Evolutionary conservation across 192 early-diverging fungal species (phyloP).

Genomic region (Coemansia sp.): DNA sequence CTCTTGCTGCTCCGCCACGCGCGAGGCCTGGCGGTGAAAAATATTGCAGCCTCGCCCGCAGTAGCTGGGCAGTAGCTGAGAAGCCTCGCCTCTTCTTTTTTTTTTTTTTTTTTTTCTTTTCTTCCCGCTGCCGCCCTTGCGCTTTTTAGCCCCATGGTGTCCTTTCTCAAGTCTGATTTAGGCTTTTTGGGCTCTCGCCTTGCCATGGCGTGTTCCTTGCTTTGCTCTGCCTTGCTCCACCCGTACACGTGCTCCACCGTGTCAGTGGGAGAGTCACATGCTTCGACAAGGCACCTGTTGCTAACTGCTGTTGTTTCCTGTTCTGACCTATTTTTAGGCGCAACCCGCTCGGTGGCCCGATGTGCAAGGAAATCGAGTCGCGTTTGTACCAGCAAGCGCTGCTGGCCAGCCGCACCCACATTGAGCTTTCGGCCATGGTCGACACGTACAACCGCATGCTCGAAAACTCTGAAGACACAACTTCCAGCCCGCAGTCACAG

Average conservation of each 20-base stretch:
- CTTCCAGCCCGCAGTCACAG: not conserved
- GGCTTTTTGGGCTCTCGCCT: not conserved
- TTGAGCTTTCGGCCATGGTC: conserved; percentile 28
- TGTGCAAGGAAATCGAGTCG: conserved; percentile 38
- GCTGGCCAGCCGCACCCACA: conserved; percentile 23
- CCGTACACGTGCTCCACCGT: conserved; percentile 3
- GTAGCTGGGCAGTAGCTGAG: conserved; percentile 7
- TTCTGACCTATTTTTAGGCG: conserved; percentile 24
- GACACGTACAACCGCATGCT: conserved; percentile 31
- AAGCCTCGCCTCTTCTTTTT: conserved; percentile 2
- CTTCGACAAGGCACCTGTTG: not conserved
- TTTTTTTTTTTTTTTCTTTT: no score
- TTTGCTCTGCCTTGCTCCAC: not conserved
- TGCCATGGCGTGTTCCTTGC: not conserved
- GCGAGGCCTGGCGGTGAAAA: not conserved
- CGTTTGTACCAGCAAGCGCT: conserved; percentile 40
- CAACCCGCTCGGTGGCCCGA: conserved; percentile 45
- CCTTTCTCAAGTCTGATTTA: not conserved
- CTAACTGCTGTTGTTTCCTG: not conserved
- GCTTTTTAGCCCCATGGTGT: not conserved
- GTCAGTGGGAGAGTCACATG: not conserved
- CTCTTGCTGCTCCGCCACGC: conserved; percentile 4
- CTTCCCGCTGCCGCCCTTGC: not conserved
- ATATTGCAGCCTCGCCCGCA: not conserved
- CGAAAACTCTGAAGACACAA: conserved; percentile 8